A percentile compares a stretch with the other conserved stretches of the same genome.
Evolutionary conservation across 352 stramenopile genomes (phyloP).

Genomic region (Globisporangium radiosum): DNA sequence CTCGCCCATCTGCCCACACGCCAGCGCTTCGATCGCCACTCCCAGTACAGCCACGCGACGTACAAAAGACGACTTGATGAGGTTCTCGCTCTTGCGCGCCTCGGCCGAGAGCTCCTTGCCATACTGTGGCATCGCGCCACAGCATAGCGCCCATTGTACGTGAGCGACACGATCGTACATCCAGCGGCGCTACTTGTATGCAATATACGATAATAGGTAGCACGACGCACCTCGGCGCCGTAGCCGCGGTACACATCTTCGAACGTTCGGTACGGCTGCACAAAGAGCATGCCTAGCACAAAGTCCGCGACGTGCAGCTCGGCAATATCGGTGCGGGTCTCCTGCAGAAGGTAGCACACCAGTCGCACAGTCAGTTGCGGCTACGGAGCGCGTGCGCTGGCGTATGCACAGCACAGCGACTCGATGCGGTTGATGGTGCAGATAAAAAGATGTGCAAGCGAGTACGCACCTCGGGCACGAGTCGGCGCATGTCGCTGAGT

Average conservation of each 20-base stretch:
- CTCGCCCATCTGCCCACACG: no score
- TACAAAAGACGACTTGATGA: constrained; percentile 78
- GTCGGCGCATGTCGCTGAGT: constrained; percentile 52
- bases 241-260: constrained; percentile 57
- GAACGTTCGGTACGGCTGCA: constrained; percentile 63
- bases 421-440: not conserved
- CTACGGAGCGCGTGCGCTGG: not conserved
- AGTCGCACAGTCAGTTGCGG: not conserved
- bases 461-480: constrained; percentile 48
- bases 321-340: constrained; percentile 56
- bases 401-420: not conserved
- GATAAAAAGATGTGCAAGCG: not conserved
- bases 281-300: constrained; percentile 73
- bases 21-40: no score
- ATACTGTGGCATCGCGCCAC: constrained; percentile 43
- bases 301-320: constrained; percentile 77
- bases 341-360: constrained; percentile 16
- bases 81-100: constrained; percentile 68
- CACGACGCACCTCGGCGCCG: constrained; percentile 37
- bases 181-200: not conserved
- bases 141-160: not conserved
- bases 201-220: not conserved
- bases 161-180: not conserved
- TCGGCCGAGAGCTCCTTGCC: constrained; percentile 77
- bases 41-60: constrained; percentile 1